phyloP scores from a whole-genome alignment of 805 yeast genomes.

The Isabelozyma heimii region DNA sequence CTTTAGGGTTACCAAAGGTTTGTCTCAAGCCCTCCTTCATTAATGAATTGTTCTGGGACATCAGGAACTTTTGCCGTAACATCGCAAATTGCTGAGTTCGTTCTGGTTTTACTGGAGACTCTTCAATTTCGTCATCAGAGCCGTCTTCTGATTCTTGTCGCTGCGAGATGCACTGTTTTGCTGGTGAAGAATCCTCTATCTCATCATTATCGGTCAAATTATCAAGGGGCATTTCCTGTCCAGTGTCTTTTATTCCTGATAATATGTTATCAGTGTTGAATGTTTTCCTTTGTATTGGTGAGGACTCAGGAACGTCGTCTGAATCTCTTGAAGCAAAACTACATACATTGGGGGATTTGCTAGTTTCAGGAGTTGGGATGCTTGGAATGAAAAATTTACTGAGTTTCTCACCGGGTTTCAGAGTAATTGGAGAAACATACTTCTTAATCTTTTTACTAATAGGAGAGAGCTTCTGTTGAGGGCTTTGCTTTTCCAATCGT shows the following conservation, averaged over 20 bases:
- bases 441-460: slow-evolving; percentile 13
- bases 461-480: slow-evolving; percentile 12
- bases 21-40: background rate
- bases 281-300: slow-evolving; percentile 4
- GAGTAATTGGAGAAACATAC: slow-evolving; percentile 1
- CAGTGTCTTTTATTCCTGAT: slow-evolving; percentile 6
- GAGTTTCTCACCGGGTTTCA: slow-evolving; percentile 1
- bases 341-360: background rate
- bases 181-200: slow-evolving; percentile 2
- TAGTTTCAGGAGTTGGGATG: background rate
- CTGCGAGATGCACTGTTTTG: background rate
- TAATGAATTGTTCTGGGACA: background rate
- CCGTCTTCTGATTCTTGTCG: slow-evolving; percentile 17
- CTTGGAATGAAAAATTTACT: slow-evolving; percentile 12
- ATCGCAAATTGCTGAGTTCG: background rate
- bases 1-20: background rate
- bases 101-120: slow-evolving; percentile 27
- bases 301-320: slow-evolving; percentile 28
- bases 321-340: slow-evolving; percentile 22
- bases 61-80: slow-evolving; percentile 9
- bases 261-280: slow-evolving; percentile 7
- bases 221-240: slow-evolving; percentile 3
- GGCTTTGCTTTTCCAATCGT: slow-evolving; percentile 15
- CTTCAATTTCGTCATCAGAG: slow-evolving; percentile 38
- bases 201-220: slow-evolving; percentile 15